Base-by-base conservation (phyloP, 2,329 filamentous ascomycete genomes). In the Fonsecaea nubica region DNA sequence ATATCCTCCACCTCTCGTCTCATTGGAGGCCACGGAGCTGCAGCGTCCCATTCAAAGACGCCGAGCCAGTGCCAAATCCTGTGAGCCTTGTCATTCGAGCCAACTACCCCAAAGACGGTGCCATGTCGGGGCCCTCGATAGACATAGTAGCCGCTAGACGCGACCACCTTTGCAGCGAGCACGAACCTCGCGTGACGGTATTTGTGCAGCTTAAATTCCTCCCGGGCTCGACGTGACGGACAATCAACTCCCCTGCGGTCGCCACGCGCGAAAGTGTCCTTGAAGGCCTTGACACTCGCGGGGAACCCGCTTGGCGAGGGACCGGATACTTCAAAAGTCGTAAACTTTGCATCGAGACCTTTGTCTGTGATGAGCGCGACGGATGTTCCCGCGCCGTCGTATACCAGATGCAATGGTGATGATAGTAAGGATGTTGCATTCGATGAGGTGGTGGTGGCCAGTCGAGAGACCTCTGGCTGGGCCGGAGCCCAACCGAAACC, bases 181-280 rank as follows among this genome's bases (percentile, higher is more conserved):
- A 21, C 42, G 4, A 48, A 48, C n/a, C 18, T 8, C n/a, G 42
- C 42, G 10, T 21, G 42, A 2, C 42, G 42, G 21, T 48, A 10
- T 48, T 48, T 48, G 21, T 48, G 42, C n/a, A 48, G 42, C 42
- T 48, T n/a, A 7, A 48, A 48, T 18, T 21, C 42, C 42, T 48
- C 42, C n/a, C 8, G n/a, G n/a, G 42, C 42, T 21, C 42, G 42
- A 21, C n/a, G 15, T 21, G 42, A 18, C 6, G 42, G 42, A 48
- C 15, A 48, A 21, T 18, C 42, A 48, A 48, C 6, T 5, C n/a
- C n/a, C 6, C 4, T 48, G n/a, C n/a, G n/a, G 4, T 48, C n/a
- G 42, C n/a, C n/a, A 12, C n/a, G 42, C 6, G 21, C n/a, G 6
- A 48, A 48, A 48, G n/a, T 7, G 21, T 21, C 42, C 42, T 48